Percentiles rank a stretch among this genome's conserved stretches.
Evolutionary conservation across 495 filamentous ascomycete genomes (phyloP).

Genomic region (Choiromyces venosus): DNA sequence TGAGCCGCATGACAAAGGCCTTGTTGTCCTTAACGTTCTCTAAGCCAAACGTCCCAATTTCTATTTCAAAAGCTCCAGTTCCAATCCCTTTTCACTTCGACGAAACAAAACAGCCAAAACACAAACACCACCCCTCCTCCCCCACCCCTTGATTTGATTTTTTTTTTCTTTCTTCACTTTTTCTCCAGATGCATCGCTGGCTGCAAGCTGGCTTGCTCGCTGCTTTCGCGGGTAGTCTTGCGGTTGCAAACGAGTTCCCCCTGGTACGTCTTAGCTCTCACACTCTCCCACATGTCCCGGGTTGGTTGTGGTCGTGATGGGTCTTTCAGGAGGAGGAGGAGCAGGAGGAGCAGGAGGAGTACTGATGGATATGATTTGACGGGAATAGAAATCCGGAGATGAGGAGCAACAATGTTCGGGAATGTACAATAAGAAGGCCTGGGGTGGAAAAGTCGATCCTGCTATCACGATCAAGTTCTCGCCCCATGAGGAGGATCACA

Average conservation of each 20-base stretch:
- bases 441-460: conserved; percentile 84
- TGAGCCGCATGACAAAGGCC: conserved; percentile 27
- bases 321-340: background rate
- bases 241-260: conserved; percentile 37
- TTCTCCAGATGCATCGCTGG: conserved; percentile 20
- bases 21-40: conserved; percentile 8
- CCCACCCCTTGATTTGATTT: background rate
- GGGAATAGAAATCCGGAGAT: conserved; percentile 58
- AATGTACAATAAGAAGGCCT: conserved; percentile 89
- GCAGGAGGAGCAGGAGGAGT: background rate
- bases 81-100: background rate
- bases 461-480: conserved; percentile 82
- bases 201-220: conserved; percentile 31
- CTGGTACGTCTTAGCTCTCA: conserved; percentile 19
- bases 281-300: background rate
- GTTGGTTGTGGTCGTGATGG: background rate
- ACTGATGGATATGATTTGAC: background rate
- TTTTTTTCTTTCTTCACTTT: conserved; percentile 1
- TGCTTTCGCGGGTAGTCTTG: conserved; percentile 18
- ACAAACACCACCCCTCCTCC: background rate
- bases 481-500: conserved; percentile 52
- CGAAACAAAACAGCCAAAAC: background rate
- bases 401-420: conserved; percentile 85
- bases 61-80: background rate
- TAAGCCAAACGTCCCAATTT: background rate